These are phyloP conservation scores for Kodamaea fungicola DNA, from an alignment of 1,139 yeast species.

Conservation along the genomic window DNA sequence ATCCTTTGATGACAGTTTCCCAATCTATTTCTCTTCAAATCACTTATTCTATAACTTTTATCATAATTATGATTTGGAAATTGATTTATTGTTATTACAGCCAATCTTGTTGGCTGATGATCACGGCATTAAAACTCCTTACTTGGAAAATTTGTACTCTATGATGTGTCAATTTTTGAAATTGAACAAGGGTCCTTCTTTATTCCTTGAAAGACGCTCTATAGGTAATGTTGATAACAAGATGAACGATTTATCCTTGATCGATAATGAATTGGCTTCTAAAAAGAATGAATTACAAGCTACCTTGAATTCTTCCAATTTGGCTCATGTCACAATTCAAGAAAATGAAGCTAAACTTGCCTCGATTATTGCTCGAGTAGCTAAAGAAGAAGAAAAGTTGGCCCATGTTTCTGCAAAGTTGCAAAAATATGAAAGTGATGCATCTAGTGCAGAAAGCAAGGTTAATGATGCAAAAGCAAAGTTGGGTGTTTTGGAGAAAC, in stretches of 20 bases:
- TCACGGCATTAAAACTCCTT: slow-evolving; percentile 80
- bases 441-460: background rate
- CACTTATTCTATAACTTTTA: slow-evolving; percentile 58
- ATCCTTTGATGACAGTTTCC: slow-evolving; percentile 13
- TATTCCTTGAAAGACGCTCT: slow-evolving; percentile 15
- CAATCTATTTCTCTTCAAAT: slow-evolving; percentile 44
- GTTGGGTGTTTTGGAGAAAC: background rate
- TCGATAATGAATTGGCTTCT: slow-evolving; percentile 20
- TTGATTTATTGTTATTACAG: slow-evolving; percentile 74
- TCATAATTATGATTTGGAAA: slow-evolving; percentile 52
- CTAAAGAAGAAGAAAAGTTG: slow-evolving; percentile 5
- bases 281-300: slow-evolving; percentile 10
- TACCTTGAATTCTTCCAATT: too few species aligned
- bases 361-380: slow-evolving; percentile 2
- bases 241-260: slow-evolving; percentile 15
- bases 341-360: slow-evolving; percentile 7
- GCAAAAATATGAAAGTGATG: background rate
- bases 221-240: background rate
- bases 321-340: too few species aligned
- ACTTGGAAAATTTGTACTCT: slow-evolving; percentile 82
- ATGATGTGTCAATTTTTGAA: slow-evolving; percentile 65
- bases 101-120: slow-evolving; percentile 89
- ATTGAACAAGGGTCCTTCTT: slow-evolving; percentile 38
- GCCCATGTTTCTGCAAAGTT: background rate
- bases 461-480: background rate